These are phyloP conservation scores for Pleurotus giganteus DNA, from an alignment of 768 basidiomycete species.

Conservation along the genomic window DNA sequence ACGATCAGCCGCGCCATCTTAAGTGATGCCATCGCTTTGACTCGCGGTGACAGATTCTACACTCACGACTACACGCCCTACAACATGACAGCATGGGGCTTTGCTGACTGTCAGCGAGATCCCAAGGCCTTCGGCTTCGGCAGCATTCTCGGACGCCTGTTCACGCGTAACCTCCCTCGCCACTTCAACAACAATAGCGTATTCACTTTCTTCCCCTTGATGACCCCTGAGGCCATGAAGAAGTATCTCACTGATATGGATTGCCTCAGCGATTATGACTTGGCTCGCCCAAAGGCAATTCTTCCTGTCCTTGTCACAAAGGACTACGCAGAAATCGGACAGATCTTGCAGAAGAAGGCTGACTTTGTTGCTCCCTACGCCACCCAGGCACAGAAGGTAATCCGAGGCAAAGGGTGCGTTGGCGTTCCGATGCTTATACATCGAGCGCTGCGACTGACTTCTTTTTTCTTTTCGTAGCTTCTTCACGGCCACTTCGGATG, in stretches of 20 bases:
- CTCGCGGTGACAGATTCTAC: conserved; percentile 81
- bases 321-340: conserved; percentile 49
- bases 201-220: conserved; percentile 88
- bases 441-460: background rate
- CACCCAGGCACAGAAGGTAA: conserved; percentile 47
- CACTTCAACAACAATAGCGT: conserved; percentile 67
- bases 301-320: conserved; percentile 29
- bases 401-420: conserved; percentile 59
- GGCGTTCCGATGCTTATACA: background rate
- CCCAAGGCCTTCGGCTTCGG: conserved; percentile 71
- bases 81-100: conserved; percentile 84
- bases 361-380: conserved; percentile 50
- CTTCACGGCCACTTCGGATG: conserved; percentile 49
- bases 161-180: conserved; percentile 72
- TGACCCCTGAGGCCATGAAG: conserved; percentile 74
- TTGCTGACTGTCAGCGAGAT: conserved; percentile 78
- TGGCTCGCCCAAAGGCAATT: conserved; percentile 43
- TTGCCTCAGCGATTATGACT: conserved; percentile 51
- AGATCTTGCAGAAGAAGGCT: conserved; percentile 46
- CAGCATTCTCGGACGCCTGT: conserved; percentile 68
- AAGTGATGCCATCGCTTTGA: conserved; percentile 82
- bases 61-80: conserved; percentile 79
- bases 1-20: conserved; percentile 86
- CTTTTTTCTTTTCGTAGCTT: conserved; percentile 42
- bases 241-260: conserved; percentile 54